These are phyloP conservation scores for Chaetomium olivaceum DNA, from an alignment of 2,329 filamentous ascomycete species.

Conservation along the genomic window DNA sequence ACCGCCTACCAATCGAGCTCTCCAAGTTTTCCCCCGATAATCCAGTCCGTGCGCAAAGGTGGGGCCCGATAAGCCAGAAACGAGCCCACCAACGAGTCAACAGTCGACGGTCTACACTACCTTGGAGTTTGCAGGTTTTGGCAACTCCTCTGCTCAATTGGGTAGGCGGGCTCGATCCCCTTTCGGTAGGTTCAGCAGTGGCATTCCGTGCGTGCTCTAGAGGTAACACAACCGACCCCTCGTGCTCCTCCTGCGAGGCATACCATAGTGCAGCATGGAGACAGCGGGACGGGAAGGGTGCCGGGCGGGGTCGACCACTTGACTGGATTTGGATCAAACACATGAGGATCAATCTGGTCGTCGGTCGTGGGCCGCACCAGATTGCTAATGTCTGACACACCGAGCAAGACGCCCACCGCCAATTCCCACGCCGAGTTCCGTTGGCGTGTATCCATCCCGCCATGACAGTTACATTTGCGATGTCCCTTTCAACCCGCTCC, in stretches of 20 bases:
- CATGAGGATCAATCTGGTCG: background rate
- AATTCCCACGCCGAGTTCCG: background rate
- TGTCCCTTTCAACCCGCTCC: background rate
- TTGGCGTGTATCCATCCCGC: conserved; percentile 3
- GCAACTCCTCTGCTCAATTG: conserved; percentile 12
- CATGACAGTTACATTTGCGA: conserved; percentile 5
- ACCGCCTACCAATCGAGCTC: background rate
- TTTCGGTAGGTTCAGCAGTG: conserved; percentile 2
- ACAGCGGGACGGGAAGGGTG: conserved; percentile 9
- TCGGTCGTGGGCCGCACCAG: background rate
- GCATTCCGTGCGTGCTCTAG: background rate
- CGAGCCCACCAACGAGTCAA: too few relatives aligned
- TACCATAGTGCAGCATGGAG: background rate
- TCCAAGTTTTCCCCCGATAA: background rate
- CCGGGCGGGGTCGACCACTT: conserved; percentile 12
- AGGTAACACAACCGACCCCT: conserved; percentile 23
- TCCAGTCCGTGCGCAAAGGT: conserved; percentile 6
- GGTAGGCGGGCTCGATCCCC: conserved; percentile 18
- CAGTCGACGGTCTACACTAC: background rate
- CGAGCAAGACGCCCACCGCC: background rate
- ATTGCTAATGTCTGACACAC: conserved; percentile 21
- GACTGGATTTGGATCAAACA: background rate
- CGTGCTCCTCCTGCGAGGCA: conserved; percentile 20
- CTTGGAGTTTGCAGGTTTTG: conserved; percentile 18
- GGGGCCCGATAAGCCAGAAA: background rate